Conservation (phyloP, 2,329 filamentous ascomycete species). For the Claviceps paspali region DNA sequence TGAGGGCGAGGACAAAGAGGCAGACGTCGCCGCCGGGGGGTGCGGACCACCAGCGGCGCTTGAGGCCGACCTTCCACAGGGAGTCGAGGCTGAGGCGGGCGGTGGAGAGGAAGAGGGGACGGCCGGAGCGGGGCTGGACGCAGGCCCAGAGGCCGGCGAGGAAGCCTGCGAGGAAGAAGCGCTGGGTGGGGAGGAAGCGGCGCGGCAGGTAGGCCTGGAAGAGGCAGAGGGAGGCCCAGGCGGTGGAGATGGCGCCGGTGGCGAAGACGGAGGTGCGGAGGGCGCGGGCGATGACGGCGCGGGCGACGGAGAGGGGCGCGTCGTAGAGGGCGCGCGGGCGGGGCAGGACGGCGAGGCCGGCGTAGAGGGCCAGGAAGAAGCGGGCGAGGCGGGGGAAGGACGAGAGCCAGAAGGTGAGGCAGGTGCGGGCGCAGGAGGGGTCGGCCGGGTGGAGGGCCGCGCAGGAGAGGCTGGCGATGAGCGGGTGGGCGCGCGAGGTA, state of each 20-base stretch:
- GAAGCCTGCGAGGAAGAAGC: conserved; percentile 83
- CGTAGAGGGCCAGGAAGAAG: conserved; percentile 62
- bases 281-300: conserved; percentile 49
- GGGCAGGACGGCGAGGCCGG: conserved; percentile 45
- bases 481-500: conserved; percentile 71
- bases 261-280: conserved; percentile 59
- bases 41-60: conserved; percentile 75
- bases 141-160: conserved; percentile 75
- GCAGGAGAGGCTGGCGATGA: conserved; percentile 74
- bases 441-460: conserved; percentile 77
- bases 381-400: conserved; percentile 68
- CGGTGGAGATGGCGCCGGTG: conserved; percentile 69
- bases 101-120: conserved; percentile 63
- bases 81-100: conserved; percentile 67
- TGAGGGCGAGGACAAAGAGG: conserved; percentile 67
- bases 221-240: conserved; percentile 81
- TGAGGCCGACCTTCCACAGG: conserved; percentile 86
- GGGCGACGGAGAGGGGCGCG: conserved; percentile 51
- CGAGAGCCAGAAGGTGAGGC: conserved; percentile 72
- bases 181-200: conserved; percentile 59
- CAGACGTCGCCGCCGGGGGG: conserved; percentile 71
- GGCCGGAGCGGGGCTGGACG: conserved; percentile 45
- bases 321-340: conserved; percentile 47
- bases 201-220: conserved; percentile 69
- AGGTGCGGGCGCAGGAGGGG: conserved; percentile 76